Evolutionary conservation across 352 stramenopile genomes (phyloP), one percentile per base, ranked within the genome.

Genomic region (Pythium utonaiense): DNA sequence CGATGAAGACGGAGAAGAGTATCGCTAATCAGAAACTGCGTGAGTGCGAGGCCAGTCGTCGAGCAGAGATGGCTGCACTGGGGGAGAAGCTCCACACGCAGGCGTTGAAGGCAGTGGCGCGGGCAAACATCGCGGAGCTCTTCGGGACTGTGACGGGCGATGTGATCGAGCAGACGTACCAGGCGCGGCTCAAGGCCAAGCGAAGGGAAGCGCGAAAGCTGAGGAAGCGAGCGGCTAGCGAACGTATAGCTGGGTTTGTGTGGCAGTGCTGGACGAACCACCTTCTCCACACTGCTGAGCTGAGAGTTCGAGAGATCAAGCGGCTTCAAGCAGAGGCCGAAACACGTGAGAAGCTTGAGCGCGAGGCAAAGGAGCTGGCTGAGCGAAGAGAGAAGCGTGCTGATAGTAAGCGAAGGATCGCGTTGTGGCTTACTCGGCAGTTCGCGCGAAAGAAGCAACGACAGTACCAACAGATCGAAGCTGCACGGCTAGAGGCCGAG

Each of bases 181-280:
- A 75, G 21, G 16, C 31, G 8, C 52, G 48, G 8, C 25, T 87
- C 0, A 28, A 31, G 38, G 59, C 54, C 16, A 78, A 81, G 52
- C 77, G 74, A 22, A 24, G 47, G 0, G 77, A 89, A 25, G 60
- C 57, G 7, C 66, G 74, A 19, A n/a, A 61, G 17, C 79, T 87
- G 66, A 68, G 57, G 3, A 58, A 51, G 24, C 63, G 83, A 60
- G 77, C 55, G 17, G 63, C 58, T 14, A 28, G 33, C 0, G 58
- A 67, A 38, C 58, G 53, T 1, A 49, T 66, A 22, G 40, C 81
- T 16, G 48, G 72, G 22, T 40, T 61, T 1, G 74, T 80, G 40
- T 56, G 66, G 4, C 55, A 60, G 24, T 58, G 52, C 10, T 51
- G 58, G 14, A 69, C 62, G 10, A 40, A 56, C 19, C 25, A 60